A percentile compares a stretch with the other conserved stretches of the same genome.
Conservation (phyloP, 2,329 filamentous ascomycete species). For the Tolypocladium amazonense region DNA sequence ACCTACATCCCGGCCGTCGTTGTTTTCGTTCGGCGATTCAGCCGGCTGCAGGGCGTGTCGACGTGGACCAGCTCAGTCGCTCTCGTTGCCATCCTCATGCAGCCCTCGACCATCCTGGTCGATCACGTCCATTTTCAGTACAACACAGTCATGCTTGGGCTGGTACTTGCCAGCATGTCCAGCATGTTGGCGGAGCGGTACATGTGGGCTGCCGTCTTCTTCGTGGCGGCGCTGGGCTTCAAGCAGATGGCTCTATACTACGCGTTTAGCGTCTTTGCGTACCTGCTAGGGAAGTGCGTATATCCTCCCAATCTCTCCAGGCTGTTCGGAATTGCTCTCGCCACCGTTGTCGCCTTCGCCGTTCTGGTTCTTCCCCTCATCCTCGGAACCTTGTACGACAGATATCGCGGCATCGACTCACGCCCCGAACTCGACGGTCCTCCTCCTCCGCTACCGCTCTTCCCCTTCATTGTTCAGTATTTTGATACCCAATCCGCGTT, state of each 20-base stretch:
- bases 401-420: slow-evolving; percentile 49
- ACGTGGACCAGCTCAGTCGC: slow-evolving; percentile 78
- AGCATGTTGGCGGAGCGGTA: slow-evolving; percentile 77
- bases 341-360: slow-evolving; percentile 63
- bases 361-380: slow-evolving; percentile 68
- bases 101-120: slow-evolving; percentile 80
- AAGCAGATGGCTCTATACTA: slow-evolving; percentile 99
- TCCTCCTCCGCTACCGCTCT: slow-evolving; percentile 52
- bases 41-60: slow-evolving; percentile 64
- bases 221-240: slow-evolving; percentile 87
- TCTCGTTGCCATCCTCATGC: slow-evolving; percentile 82
- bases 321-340: slow-evolving; percentile 63
- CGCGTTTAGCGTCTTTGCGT: slow-evolving; percentile 85
- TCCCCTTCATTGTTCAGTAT: slow-evolving; percentile 43
- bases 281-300: slow-evolving; percentile 78
- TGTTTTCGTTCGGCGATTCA: slow-evolving; percentile 75
- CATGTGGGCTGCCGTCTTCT: slow-evolving; percentile 87
- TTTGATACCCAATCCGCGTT: slow-evolving; percentile 56
- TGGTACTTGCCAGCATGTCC: slow-evolving; percentile 77
- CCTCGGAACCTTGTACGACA: slow-evolving; percentile 59
- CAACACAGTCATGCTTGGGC: slow-evolving; percentile 95
- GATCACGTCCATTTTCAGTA: slow-evolving; percentile 97
- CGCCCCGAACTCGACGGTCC: slow-evolving; percentile 45
- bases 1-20: slow-evolving; percentile 78
- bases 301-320: slow-evolving; percentile 61